Base-by-base conservation (phyloP, 768 basidiomycete species). In the Tephrocybe sp. region DNA sequence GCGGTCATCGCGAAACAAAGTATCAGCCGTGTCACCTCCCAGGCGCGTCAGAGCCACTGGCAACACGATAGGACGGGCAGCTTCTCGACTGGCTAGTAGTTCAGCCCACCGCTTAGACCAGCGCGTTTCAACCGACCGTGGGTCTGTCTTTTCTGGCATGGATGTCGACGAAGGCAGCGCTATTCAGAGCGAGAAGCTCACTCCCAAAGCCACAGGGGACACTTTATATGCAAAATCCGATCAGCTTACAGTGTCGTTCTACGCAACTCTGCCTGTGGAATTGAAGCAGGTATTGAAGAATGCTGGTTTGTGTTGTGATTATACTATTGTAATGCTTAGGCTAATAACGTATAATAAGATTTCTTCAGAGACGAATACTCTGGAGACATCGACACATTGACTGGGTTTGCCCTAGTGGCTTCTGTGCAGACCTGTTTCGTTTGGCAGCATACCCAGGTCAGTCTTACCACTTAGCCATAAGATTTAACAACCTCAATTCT, bases 361-460 rank as follows among this genome's bases (percentile, higher is more conserved):
- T 87, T 89, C 60, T 79, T 78, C 55, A 70, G 75, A 42, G 85
- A 87, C 49, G 73, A 76, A 11, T 89, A 85, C 52, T 78, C 81
- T 3, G 89, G 89, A 38, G 80, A 78, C 40, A 82, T 90, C 18
- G 89, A 92, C 60, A 78, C 80, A 4, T 47, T 73, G 40, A 89
- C 88, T 8, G 87, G 87, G 6, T 90, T 87, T 61, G 81, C 88
- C 9, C 76, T 91, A 31, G 79, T 89, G 19, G 79, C 82, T 15
- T 89, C 89, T 21, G 68, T 73, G 6, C 79, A 80, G 59, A 88
- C 86, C 8, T 90, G 87, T 64, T 91, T 88, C 66, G 85, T 90
- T 39, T 92, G 89, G 89, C 86, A 88, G 53, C 86, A 91, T 69
- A 78, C 83, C 35, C 83, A 87, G 66, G 84, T 80, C 54, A 47